Evolutionary conservation across 331 rosid species (phyloP).

Genomic region (Cydonia oblonga): DNA sequence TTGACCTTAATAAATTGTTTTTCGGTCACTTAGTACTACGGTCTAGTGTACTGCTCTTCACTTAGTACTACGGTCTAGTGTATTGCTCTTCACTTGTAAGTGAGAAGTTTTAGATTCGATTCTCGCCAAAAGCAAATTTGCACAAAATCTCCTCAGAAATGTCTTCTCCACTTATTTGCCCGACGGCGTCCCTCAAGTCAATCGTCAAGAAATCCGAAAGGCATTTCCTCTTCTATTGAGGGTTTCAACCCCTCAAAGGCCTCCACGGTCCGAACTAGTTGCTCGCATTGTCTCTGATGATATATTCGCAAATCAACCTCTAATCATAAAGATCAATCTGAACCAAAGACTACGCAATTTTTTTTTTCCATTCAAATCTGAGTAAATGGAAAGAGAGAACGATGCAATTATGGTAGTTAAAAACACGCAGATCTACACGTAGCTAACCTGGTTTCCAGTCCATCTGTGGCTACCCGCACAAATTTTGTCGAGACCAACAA

Average conservation of each 20-base stretch:
- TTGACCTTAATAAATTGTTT: not conserved
- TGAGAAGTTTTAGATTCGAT: too few relatives aligned
- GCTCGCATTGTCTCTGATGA: constrained; percentile 86
- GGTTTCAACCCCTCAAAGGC: constrained; percentile 63
- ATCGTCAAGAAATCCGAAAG: constrained; percentile 86
- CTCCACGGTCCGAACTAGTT: constrained; percentile 81
- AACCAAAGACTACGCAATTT: not conserved
- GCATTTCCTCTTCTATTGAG: constrained; percentile 66
- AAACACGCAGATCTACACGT: not conserved
- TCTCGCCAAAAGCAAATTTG: constrained; percentile 36
- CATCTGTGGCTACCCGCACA: constrained; percentile 71
- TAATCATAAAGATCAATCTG: not conserved
- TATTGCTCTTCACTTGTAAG: not conserved
- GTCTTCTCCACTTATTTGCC: constrained; percentile 87
- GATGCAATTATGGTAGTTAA: not conserved
- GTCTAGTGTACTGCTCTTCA: not conserved
- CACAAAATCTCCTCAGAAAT: constrained; percentile 82
- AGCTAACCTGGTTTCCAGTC: constrained; percentile 76
- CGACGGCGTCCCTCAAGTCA: constrained; percentile 84
- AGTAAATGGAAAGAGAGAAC: not conserved
- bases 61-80: not conserved
- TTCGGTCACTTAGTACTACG: too few relatives aligned
- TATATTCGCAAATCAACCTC: not conserved
- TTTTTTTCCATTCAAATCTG: not conserved
- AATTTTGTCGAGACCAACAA: constrained; percentile 61